Conservation (phyloP, 306 rosid species). For the Lupinus albus region DNA sequence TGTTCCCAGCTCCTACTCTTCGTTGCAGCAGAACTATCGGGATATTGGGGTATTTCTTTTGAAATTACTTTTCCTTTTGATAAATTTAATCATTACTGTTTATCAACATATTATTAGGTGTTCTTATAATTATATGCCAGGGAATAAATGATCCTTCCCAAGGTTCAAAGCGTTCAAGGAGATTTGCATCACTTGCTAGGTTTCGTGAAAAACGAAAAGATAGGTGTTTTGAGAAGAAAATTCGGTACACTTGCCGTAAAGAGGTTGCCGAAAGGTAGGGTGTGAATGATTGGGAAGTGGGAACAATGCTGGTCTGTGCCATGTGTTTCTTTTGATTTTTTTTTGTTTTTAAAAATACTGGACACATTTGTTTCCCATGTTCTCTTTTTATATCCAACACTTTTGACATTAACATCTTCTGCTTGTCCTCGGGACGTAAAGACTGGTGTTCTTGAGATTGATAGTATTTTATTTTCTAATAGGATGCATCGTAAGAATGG, state of each 20-base stretch:
- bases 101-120: slow-evolving; percentile 10
- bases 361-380: slow-evolving; percentile 13
- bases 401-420: slow-evolving; percentile 1
- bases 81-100: background rate
- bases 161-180: slow-evolving; percentile 62
- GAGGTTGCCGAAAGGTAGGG: slow-evolving; percentile 81
- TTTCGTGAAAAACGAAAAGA: slow-evolving; percentile 81
- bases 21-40: slow-evolving; percentile 46
- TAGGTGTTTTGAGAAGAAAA: slow-evolving; percentile 80
- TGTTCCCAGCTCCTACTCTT: slow-evolving; percentile 42
- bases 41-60: slow-evolving; percentile 52
- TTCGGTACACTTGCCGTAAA: slow-evolving; percentile 69
- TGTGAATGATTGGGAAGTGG: slow-evolving; percentile 3
- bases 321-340: background rate
- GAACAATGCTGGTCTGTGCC: slow-evolving; percentile 21
- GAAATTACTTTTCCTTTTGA: slow-evolving; percentile 12
- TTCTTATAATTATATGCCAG: slow-evolving; percentile 41
- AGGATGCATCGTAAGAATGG: slow-evolving; percentile 91
- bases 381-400: background rate
- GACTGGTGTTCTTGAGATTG: slow-evolving; percentile 37
- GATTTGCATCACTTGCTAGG: slow-evolving; percentile 79
- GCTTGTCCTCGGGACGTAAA: slow-evolving; percentile 4
- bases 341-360: background rate
- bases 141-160: slow-evolving; percentile 53
- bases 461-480: slow-evolving; percentile 36